Conservation (phyloP, 1,284 basidiomycete genomes). For the Boletellus deceptivus region DNA sequence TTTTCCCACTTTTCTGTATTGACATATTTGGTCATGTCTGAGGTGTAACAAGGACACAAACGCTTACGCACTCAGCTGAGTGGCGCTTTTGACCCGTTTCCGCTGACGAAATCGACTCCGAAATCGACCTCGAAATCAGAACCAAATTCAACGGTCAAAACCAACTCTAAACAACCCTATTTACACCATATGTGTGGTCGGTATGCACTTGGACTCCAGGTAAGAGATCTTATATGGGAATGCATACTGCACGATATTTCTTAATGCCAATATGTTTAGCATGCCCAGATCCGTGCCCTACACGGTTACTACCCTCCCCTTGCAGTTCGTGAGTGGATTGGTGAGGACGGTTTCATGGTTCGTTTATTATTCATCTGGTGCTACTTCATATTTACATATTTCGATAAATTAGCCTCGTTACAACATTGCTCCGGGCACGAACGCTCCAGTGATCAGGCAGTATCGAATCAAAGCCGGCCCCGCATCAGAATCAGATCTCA, state of each 20-base stretch:
- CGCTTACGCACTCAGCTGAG: no score
- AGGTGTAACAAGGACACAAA: no score
- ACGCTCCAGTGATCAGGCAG: constrained; percentile 63
- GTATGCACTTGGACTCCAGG: constrained; percentile 54
- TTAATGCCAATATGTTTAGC: constrained; percentile 13
- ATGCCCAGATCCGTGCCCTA: constrained; percentile 40
- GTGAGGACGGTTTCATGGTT: constrained; percentile 56
- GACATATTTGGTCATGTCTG: no score
- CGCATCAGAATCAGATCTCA: constrained; percentile 1
- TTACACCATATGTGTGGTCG: constrained; percentile 56
- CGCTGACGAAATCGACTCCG: no score
- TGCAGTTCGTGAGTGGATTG: constrained; percentile 60
- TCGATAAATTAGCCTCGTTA: constrained; percentile 44
- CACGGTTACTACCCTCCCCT: constrained; percentile 40
- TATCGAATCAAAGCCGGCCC: neutral
- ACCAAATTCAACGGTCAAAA: no score
- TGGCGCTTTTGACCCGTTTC: no score
- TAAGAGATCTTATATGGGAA: constrained; percentile 12
- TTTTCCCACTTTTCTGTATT: no score
- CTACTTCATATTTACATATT: neutral
- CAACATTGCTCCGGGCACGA: constrained; percentile 70
- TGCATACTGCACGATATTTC: no score
- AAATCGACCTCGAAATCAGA: no score
- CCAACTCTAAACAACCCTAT: no score
- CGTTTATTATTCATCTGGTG: constrained; percentile 19